These are phyloP conservation scores for Mycena leptocephala DNA, from an alignment of 768 basidiomycete species.

Conservation along the genomic window DNA sequence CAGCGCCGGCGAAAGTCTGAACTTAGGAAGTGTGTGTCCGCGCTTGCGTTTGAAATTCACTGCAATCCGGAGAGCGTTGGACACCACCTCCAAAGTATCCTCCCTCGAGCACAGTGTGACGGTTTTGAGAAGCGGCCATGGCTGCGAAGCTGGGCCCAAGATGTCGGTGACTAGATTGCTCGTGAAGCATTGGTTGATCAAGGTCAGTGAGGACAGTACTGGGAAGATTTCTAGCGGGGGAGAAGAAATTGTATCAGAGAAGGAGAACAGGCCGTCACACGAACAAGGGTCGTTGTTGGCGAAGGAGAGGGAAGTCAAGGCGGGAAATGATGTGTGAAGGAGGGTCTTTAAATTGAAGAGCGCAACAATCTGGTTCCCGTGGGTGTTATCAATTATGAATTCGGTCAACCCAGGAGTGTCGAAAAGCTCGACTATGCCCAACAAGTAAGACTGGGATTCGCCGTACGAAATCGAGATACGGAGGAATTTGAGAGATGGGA, in stretches of 20 bases:
- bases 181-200: conserved; percentile 2
- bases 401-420: neutral
- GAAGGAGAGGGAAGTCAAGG: conserved; percentile 5
- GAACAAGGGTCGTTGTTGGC: neutral
- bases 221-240: neutral
- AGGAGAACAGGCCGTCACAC: neutral
- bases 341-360: neutral
- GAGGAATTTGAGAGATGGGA: neutral
- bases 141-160: neutral
- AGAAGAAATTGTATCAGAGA: neutral
- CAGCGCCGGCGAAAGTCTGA: neutral
- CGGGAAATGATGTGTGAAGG: neutral
- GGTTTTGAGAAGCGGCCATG: neutral
- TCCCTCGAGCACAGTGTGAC: neutral
- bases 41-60: neutral
- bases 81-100: neutral
- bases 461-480: neutral
- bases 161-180: neutral
- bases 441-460: neutral
- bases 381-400: neutral
- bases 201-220: neutral
- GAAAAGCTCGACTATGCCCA: neutral
- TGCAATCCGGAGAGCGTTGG: neutral
- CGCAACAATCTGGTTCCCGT: conserved; percentile 6
- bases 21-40: neutral